Evolutionary conservation across 2,329 filamentous ascomycete genomes (phyloP), one percentile per base, ranked within the genome.

Genomic region (Cladosporium sp.): DNA sequence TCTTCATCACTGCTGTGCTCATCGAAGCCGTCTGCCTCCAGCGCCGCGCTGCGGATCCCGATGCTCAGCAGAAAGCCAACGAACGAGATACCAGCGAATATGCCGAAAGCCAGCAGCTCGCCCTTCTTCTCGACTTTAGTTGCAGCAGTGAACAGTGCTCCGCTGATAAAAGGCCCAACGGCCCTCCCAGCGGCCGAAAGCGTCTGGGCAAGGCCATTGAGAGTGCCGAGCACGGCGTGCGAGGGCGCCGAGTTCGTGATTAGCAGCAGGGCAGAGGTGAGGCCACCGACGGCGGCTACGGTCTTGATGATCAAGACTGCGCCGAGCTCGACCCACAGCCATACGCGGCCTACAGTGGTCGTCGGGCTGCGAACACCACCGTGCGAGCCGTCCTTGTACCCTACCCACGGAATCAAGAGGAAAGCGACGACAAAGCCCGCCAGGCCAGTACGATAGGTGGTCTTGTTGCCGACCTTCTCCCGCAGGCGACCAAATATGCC

Each of bases 171-270:
- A 0, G 93, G 93, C 0, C 93, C 93, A 0, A 89, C 80, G 41
- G 91, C 90, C 55, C 93, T 84, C 8, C 93, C 93, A 0, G 88
- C 89, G 0, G 93, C 93, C 0, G 89, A 95, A 0, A 98, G 81
- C 0, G 90, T 95, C 70, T 98, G 93, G 0, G 93, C 93, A 32
- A 97, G 80, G 9, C 93, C 93, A 64, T 98, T 96, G 22, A 98
- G 77, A 0, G 89, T 90, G 3, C 93, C 93, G 0, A 98, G 79
- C 0, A 88, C 90, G 4, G 86, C 84, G 68, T 92, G 82, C 7
- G 91, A 89, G 0, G 90, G 88, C 0, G 90, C 89, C 1, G 88
- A 95, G 63, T 98, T 98, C 35, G 90, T 97, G 59, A 98, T 91
- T 68, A 98, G 72, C 13, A 95, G 77, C 70, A 97, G 82, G 3